Evolutionary conservation across 495 filamentous ascomycete species (phyloP), one percentile per base, ranked within the genome.

Genomic region (Penicillium flavigenum): DNA sequence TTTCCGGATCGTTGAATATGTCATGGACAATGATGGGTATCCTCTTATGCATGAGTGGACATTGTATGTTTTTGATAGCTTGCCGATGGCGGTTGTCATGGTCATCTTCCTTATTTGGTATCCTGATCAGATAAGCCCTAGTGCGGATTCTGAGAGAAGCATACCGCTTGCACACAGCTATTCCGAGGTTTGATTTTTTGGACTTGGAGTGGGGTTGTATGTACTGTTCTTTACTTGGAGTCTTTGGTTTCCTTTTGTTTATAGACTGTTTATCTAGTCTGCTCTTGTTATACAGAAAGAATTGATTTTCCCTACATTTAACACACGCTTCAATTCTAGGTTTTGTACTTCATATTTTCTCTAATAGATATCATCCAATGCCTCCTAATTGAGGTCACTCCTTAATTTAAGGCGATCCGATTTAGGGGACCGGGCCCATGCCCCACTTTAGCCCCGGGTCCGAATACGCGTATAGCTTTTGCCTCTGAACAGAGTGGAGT

Each of bases 1-100:
- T n/a, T 86, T 86, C 63, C 74, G 86, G 24, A 68, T 83, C 34
- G 61, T 85, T 10, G 86, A 88, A 68, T 88, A 82, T 59, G 27
- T 73, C 0, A 69, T 80, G 70, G 83, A 83, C 0, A 61, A 77
- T 32, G 66, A 72, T 10, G 82, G 83, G 4, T 75, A 69, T 54
- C 46, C 76, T 12, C 49, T 85, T 39, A 61, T 43, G 11, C 74
- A 80, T 52, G 85, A 87, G 69, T 75, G 75, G 66, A 76, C 77
- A 52, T 52, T 86, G 46, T 87, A 85, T 63, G 58, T 84, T 8
- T 86, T 86, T 57, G 85, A 88, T 60, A 64, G 74, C 24, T 39
- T 73, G 36, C 63, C 80, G 19, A 87, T 88, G 83, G 53, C 79
- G 20, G 6, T 57, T 1, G 80, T 78, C 20, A 79, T 81, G 68